These are phyloP conservation scores for Ajuga reptans DNA, from an alignment of 305 asterid genomes.

Conservation along the genomic window DNA sequence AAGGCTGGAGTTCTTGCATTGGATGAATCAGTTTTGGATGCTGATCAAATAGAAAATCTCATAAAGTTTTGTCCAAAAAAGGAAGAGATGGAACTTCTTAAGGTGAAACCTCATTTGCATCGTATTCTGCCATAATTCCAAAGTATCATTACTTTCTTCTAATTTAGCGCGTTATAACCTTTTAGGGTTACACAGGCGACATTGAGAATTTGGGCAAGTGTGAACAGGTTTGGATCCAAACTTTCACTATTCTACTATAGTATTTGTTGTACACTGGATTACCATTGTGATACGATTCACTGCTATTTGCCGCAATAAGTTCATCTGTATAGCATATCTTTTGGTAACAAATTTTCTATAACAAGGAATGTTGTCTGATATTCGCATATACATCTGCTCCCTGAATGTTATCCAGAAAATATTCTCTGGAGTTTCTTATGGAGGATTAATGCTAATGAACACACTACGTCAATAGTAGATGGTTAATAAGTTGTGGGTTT, in stretches of 20 bases:
- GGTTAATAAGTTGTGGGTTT: not conserved
- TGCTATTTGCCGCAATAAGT: not conserved
- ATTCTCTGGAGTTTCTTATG: no score
- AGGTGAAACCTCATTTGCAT: constrained; percentile 43
- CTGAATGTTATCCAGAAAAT: no score
- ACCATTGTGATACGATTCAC: not conserved
- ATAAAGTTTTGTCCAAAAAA: constrained; percentile 94
- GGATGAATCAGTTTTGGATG: constrained; percentile 92
- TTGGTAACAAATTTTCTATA: no score
- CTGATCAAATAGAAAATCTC: constrained; percentile 97
- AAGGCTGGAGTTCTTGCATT: constrained; percentile 93
- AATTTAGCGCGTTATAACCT: constrained; percentile 23
- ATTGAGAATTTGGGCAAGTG: constrained; percentile 84
- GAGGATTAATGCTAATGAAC: no score
- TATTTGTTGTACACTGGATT: not conserved
- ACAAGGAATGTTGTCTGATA: not conserved
- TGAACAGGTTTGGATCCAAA: constrained; percentile 63
- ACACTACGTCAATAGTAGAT: no score
- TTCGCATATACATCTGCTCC: not conserved
- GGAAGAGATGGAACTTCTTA: constrained; percentile 97
- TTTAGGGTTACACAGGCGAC: constrained; percentile 78
- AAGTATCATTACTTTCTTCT: not conserved
- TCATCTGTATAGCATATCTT: not conserved
- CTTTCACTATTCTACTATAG: not conserved
- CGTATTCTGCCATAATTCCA: constrained; percentile 1